These are phyloP conservation scores for Poterioochromonas sp. DNA, from an alignment of 352 stramenopile species.

Conservation along the genomic window DNA sequence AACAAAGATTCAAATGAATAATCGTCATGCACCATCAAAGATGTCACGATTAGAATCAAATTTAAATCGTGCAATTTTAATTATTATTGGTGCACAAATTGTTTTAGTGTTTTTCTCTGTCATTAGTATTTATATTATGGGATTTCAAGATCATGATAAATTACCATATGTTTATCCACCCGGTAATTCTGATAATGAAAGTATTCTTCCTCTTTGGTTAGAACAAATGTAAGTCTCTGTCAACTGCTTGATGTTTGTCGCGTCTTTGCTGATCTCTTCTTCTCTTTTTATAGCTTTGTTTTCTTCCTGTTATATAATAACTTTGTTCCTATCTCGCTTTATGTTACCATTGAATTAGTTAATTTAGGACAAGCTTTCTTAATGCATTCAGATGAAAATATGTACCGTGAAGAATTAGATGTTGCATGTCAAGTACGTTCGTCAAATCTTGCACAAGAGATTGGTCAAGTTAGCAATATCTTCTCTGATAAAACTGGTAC, in stretches of 20 bases:
- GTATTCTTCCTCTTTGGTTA: conserved; percentile 32
- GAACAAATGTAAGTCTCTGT: conserved; percentile 14
- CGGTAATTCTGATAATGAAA: conserved; percentile 33
- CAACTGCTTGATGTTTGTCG: not conserved
- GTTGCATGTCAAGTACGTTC: conserved; percentile 60
- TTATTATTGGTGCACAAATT: conserved; percentile 41
- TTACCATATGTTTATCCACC: conserved; percentile 57
- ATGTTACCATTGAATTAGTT: conserved; percentile 88
- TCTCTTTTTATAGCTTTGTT: conserved; percentile 58
- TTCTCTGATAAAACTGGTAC: conserved; percentile 98
- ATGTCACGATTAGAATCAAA: conserved; percentile 36
- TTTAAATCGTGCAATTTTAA: conserved; percentile 33
- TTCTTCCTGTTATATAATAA: conserved; percentile 91
- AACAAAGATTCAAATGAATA: conserved; percentile 69
- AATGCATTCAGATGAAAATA: conserved; percentile 70
- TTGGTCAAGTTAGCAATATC: conserved; percentile 79
- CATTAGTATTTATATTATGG: conserved; percentile 52
- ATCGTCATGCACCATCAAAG: conserved; percentile 39
- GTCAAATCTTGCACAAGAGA: conserved; percentile 55
- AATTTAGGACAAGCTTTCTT: conserved; percentile 86
- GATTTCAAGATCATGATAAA: conserved; percentile 44
- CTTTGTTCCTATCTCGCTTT: conserved; percentile 91
- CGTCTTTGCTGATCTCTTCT: conserved; percentile 37
- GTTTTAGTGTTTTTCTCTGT: conserved; percentile 52
- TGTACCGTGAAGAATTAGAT: conserved; percentile 77